phyloP scores from a whole-genome alignment of 2,329 filamentous ascomycete genomes.

The Penicillium palitans region DNA sequence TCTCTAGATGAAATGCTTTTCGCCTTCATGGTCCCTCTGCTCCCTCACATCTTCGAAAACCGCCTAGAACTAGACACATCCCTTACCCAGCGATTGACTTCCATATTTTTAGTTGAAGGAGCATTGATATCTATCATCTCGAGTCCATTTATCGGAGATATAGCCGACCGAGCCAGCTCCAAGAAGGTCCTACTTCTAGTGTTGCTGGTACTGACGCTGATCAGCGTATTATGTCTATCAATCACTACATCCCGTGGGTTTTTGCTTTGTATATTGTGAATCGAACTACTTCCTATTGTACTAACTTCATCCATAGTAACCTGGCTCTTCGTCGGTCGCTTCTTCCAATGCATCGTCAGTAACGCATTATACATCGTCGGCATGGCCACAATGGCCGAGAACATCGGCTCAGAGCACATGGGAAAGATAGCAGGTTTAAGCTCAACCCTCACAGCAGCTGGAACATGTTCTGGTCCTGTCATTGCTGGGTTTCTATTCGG shows the following conservation, averaged over 20 bases:
- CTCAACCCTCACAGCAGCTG: conserved; percentile 13
- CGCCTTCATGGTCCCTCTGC: conserved; percentile 24
- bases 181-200: conserved; percentile 17
- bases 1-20: conserved; percentile 22
- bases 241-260: conserved; percentile 8
- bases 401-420: conserved; percentile 16
- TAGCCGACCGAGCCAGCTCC: conserved; percentile 16
- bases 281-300: not conserved
- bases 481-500: conserved; percentile 28
- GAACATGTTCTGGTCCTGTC: conserved; percentile 27
- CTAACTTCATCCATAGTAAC: not conserved
- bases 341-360: conserved; percentile 16
- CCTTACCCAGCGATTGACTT: conserved; percentile 17
- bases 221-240: conserved; percentile 14
- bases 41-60: conserved; percentile 21
- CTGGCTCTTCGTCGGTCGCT: conserved; percentile 16
- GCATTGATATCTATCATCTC: conserved; percentile 21
- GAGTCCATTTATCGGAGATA: conserved; percentile 19
- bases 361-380: conserved; percentile 17
- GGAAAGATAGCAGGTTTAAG: conserved; percentile 16
- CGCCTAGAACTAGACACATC: conserved; percentile 16
- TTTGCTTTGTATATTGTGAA: not conserved
- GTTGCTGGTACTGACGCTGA: conserved; percentile 10
- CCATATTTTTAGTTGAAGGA: conserved; percentile 22
- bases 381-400: conserved; percentile 17